phyloP scores from a whole-genome alignment of 768 basidiomycete genomes.

The Xanthoconium purpureum region DNA sequence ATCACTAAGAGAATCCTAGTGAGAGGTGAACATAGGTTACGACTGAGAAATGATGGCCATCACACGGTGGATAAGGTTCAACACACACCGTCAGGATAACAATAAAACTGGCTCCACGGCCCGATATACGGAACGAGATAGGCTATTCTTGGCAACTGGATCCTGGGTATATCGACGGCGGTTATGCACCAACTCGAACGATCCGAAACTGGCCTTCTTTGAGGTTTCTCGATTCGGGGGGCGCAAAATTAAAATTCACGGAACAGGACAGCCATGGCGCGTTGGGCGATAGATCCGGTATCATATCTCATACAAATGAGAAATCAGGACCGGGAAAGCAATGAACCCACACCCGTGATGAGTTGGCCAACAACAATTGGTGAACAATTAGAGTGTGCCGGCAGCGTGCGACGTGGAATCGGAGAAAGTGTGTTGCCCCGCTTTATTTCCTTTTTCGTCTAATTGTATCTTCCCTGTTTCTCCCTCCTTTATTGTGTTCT shows the following conservation, averaged over 20 bases:
- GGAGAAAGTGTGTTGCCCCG: conserved; percentile 7
- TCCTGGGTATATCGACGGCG: conserved; percentile 4
- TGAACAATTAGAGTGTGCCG: conserved; percentile 32
- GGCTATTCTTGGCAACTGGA: conserved; percentile 15
- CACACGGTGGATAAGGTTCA: conserved; percentile 23
- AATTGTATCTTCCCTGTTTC: conserved; percentile 36
- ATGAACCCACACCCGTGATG: conserved; percentile 12
- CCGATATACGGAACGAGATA: conserved; percentile 6
- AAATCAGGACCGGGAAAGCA: conserved; percentile 12
- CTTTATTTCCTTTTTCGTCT: conserved; percentile 33
- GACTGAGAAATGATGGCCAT: background rate
- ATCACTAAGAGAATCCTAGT: background rate
- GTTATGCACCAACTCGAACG: conserved; percentile 4
- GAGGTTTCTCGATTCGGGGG: conserved; percentile 31
- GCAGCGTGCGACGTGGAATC: conserved; percentile 25
- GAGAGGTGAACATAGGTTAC: background rate
- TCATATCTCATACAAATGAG: conserved; percentile 14
- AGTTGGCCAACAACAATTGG: conserved; percentile 9
- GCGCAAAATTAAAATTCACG: conserved; percentile 21
- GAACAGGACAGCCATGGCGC: conserved; percentile 10
- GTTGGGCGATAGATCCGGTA: conserved; percentile 24
- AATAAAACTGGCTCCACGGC: conserved; percentile 19
- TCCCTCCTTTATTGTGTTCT: conserved; percentile 34
- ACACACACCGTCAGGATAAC: conserved; percentile 11
- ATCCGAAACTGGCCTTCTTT: conserved; percentile 29